Evolutionary conservation across 139 green algal species (phyloP).

Genomic region (Picochlorum sp.): DNA sequence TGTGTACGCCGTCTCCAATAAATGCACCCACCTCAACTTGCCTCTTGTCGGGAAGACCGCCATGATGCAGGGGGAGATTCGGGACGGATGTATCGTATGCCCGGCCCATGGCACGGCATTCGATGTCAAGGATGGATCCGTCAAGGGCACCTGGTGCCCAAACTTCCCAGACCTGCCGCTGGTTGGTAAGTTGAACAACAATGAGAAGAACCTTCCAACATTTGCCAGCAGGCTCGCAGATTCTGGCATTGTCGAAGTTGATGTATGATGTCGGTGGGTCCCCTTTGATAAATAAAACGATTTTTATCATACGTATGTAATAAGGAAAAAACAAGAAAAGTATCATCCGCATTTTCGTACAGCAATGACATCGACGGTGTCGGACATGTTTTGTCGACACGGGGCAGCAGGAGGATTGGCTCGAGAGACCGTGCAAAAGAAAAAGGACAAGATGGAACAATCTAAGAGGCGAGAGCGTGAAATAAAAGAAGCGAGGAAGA

Average conservation of each 20-base stretch:
- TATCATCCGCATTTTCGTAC: too few relatives aligned
- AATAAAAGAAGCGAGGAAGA: conserved; percentile 28
- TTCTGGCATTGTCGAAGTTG: conserved; percentile 51
- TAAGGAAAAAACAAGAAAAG: too few relatives aligned
- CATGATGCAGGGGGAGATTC: conserved; percentile 22
- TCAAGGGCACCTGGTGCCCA: conserved; percentile 55
- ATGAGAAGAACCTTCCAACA: conserved; percentile 52
- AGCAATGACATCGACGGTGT: neutral
- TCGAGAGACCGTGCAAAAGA: neutral
- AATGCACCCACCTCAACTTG: conserved; percentile 67
- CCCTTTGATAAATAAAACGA: too few relatives aligned
- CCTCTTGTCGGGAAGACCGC: conserved; percentile 59
- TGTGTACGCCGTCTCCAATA: conserved; percentile 64
- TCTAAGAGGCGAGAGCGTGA: conserved; percentile 36
- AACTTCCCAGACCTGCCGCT: conserved; percentile 56
- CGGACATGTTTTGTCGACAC: neutral
- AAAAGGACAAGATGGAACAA: conserved; percentile 37
- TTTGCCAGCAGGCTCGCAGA: conserved; percentile 46
- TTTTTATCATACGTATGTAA: too few relatives aligned
- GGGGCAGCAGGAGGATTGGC: neutral
- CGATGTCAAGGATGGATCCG: conserved; percentile 50
- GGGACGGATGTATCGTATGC: conserved; percentile 49
- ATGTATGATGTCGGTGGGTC: conserved; percentile 14
- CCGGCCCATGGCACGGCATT: conserved; percentile 65
- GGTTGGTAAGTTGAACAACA: conserved; percentile 1